phyloP scores from a whole-genome alignment of 2,329 filamentous ascomycete species.

The Aspergillus novoparasiticus region DNA sequence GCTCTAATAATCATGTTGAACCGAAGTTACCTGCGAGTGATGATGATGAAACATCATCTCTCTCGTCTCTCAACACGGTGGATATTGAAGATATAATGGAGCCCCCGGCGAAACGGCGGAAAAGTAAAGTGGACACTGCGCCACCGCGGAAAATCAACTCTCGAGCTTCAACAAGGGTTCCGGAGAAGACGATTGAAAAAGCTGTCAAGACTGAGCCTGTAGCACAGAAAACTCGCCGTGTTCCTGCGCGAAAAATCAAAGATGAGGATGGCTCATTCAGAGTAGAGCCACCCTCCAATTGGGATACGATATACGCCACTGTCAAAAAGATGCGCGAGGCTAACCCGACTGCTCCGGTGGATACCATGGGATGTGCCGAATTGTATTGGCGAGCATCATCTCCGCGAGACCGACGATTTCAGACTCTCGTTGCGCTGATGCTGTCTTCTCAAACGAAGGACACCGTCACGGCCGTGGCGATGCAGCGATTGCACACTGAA shows the following conservation, averaged over 20 bases:
- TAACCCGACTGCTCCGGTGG: slow-evolving; percentile 75
- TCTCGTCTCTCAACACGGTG: slow-evolving; percentile 39
- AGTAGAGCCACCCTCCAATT: slow-evolving; percentile 70
- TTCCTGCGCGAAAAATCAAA: slow-evolving; percentile 44
- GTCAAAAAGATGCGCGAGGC: slow-evolving; percentile 77
- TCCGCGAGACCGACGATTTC: slow-evolving; percentile 69
- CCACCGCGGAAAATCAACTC: slow-evolving; percentile 18
- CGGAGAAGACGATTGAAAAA: slow-evolving; percentile 19
- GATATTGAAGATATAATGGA: slow-evolving; percentile 63
- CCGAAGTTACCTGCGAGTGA: slow-evolving; percentile 27
- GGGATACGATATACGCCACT: slow-evolving; percentile 77
- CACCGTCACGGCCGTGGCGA: slow-evolving; percentile 81
- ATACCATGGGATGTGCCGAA: slow-evolving; percentile 89
- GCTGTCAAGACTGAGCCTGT: slow-evolving; percentile 30
- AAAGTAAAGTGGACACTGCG: slow-evolving; percentile 41
- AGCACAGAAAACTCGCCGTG: slow-evolving; percentile 37
- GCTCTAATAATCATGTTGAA: slow-evolving; percentile 25
- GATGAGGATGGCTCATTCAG: slow-evolving; percentile 38
- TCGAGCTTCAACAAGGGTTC: not conserved
- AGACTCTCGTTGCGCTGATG: slow-evolving; percentile 87
- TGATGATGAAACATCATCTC: slow-evolving; percentile 36
- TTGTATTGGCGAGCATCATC: slow-evolving; percentile 46
- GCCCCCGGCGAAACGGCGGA: slow-evolving; percentile 51
- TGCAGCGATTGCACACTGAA: slow-evolving; percentile 75
- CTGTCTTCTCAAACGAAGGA: slow-evolving; percentile 92